Evolutionary conservation across 345 rosid species (phyloP).

Genomic region (Draba incana): DNA sequence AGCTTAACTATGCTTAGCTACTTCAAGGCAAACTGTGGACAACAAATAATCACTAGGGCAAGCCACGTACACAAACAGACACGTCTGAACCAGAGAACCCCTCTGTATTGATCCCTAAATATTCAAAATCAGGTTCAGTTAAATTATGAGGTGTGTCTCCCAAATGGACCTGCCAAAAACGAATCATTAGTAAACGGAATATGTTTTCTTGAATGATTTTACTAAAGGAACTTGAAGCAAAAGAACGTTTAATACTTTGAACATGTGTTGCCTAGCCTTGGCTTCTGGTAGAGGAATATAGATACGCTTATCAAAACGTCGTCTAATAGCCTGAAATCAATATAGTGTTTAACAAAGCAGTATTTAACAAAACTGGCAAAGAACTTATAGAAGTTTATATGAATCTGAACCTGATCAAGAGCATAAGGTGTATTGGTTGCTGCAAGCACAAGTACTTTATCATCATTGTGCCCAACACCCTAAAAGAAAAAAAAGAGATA

Average conservation of each 20-base stretch:
- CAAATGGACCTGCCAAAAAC: constrained; percentile 67
- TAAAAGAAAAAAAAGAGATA: constrained; percentile 46
- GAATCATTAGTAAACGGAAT: constrained; percentile 13
- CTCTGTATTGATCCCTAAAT: constrained; percentile 69
- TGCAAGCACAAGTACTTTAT: constrained; percentile 91
- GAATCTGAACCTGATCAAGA: constrained; percentile 69
- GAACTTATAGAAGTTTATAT: constrained; percentile 12
- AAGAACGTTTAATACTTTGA: constrained; percentile 58
- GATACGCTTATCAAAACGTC: constrained; percentile 95
- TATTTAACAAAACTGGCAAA: constrained; percentile 15
- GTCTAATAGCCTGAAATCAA: constrained; percentile 68
- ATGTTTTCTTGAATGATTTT: not conserved
- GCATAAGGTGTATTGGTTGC: constrained; percentile 94
- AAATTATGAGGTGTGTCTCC: constrained; percentile 94
- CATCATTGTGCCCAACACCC: constrained; percentile 91
- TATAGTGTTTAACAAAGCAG: constrained; percentile 31
- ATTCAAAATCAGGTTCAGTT: constrained; percentile 79
- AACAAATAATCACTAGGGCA: not conserved
- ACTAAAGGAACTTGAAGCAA: not conserved
- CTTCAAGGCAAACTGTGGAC: constrained; percentile 3
- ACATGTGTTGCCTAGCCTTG: constrained; percentile 92
- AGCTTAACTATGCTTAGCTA: not conserved
- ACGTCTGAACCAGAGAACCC: constrained; percentile 96
- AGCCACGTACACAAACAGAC: constrained; percentile 79
- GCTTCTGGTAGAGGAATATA: constrained; percentile 88